These are phyloP conservation scores for Globisporangium mamillatum DNA, from an alignment of 352 stramenopile genomes.

Conservation along the genomic window DNA sequence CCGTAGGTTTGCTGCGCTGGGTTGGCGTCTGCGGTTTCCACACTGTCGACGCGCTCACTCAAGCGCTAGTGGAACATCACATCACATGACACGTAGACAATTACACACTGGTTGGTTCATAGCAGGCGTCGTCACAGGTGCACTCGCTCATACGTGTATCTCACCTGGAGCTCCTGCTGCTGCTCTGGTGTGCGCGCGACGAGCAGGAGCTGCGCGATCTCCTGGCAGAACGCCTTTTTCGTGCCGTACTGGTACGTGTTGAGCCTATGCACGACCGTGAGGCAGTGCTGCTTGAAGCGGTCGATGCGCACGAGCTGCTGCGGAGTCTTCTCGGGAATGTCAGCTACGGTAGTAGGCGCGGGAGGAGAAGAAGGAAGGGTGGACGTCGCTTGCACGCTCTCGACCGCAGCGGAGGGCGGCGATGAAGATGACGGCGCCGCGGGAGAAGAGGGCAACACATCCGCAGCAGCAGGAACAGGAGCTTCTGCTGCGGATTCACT, in stretches of 20 bases:
- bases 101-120: background rate
- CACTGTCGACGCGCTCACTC: conserved; percentile 2
- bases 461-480: background rate
- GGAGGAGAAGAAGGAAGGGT: background rate
- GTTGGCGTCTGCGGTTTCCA: background rate
- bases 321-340: background rate
- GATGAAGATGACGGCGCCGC: background rate
- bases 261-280: conserved; percentile 40
- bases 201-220: conserved; percentile 45
- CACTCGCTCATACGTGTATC: background rate
- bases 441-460: background rate
- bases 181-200: conserved; percentile 22
- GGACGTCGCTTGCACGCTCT: background rate
- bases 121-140: background rate
- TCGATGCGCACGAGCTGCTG: conserved; percentile 15
- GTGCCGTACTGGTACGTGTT: conserved; percentile 68
- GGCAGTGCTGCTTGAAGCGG: conserved; percentile 30
- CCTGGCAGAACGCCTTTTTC: conserved; percentile 42
- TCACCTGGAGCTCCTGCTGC: conserved; percentile 23
- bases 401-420: background rate
- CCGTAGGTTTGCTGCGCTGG: conserved; percentile 17
- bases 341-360: background rate
- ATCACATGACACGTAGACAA: background rate
- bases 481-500: background rate
- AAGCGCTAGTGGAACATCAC: background rate